Conservation (phyloP, 495 filamentous ascomycete genomes). For the Xylaria cubensis region DNA sequence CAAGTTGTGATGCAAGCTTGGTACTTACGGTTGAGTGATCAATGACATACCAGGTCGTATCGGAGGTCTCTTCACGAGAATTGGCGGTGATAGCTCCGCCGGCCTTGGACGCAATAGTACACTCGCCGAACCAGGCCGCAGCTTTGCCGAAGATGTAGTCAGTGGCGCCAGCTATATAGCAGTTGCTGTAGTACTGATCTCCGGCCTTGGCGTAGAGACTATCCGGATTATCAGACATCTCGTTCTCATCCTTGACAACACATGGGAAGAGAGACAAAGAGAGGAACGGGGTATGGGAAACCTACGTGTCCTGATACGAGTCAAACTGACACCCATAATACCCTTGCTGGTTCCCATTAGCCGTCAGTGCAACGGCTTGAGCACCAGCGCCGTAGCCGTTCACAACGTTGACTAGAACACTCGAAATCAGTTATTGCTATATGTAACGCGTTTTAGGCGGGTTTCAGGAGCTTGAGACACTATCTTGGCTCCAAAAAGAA, state of each 20-base stretch:
- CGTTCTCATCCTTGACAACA: background rate
- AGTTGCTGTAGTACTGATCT: slow-evolving; percentile 1
- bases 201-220: slow-evolving; percentile 1
- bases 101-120: slow-evolving; percentile 6
- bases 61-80: background rate
- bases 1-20: background rate
- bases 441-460: too few relatives aligned
- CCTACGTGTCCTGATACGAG: background rate
- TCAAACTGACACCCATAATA: slow-evolving; percentile 9
- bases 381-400: background rate
- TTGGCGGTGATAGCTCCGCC: slow-evolving; percentile 1
- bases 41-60: slow-evolving; percentile 3
- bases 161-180: slow-evolving; percentile 6
- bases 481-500: too few relatives aligned
- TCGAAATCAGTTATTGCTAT: too few relatives aligned
- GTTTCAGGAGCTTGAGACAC: too few relatives aligned
- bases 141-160: slow-evolving; percentile 6
- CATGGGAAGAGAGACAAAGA: background rate
- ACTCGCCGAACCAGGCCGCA: slow-evolving; percentile 1
- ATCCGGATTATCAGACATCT: background rate
- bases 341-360: slow-evolving; percentile 3
- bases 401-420: background rate
- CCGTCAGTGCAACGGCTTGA: slow-evolving; percentile 1
- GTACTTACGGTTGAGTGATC: slow-evolving; percentile 4
- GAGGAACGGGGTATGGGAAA: background rate